Conservation (phyloP, 2,329 filamentous ascomycete genomes). For the Cytospora paraplurivora region DNA sequence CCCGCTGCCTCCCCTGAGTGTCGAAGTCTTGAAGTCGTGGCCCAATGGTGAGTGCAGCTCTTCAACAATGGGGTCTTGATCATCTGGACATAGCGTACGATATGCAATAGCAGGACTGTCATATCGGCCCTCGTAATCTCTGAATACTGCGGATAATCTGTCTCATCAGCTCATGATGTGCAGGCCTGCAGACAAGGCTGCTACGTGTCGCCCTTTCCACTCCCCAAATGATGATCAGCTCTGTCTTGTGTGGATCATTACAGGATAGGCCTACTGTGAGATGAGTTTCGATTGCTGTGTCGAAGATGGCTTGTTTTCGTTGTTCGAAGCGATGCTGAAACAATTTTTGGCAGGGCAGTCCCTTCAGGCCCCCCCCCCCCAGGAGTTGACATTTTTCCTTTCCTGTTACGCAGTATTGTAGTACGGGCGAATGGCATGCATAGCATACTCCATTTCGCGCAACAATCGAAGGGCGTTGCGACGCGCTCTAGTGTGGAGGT, state of each 20-base stretch:
- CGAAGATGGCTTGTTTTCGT: not conserved
- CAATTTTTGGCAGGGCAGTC: constrained; percentile 23
- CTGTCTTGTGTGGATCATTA: constrained; percentile 7
- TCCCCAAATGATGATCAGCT: constrained; percentile 13
- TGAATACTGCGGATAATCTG: constrained; percentile 14
- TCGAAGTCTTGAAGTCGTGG: constrained; percentile 22
- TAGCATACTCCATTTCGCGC: constrained; percentile 14
- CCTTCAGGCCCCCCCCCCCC: constrained; percentile 3
- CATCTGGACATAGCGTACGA: constrained; percentile 17
- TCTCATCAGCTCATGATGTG: constrained; percentile 23
- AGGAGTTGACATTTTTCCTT: constrained; percentile 23
- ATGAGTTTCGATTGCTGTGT: constrained; percentile 7
- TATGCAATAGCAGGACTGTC: constrained; percentile 8
- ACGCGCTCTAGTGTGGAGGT: constrained; percentile 5
- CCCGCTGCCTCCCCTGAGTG: constrained; percentile 7
- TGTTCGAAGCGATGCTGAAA: constrained; percentile 21
- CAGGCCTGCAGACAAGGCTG: constrained; percentile 5
- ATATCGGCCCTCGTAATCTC: constrained; percentile 12
- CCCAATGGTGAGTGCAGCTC: constrained; percentile 26
- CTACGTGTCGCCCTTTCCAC: constrained; percentile 17
- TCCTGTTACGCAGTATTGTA: constrained; percentile 4
- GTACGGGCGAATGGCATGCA: constrained; percentile 18
- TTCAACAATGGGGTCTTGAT: constrained; percentile 13
- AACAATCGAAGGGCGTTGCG: constrained; percentile 14
- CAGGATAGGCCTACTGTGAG: constrained; percentile 2